Base-by-base conservation (phyloP, 306 rosid species). In the Abrus precatorius region DNA sequence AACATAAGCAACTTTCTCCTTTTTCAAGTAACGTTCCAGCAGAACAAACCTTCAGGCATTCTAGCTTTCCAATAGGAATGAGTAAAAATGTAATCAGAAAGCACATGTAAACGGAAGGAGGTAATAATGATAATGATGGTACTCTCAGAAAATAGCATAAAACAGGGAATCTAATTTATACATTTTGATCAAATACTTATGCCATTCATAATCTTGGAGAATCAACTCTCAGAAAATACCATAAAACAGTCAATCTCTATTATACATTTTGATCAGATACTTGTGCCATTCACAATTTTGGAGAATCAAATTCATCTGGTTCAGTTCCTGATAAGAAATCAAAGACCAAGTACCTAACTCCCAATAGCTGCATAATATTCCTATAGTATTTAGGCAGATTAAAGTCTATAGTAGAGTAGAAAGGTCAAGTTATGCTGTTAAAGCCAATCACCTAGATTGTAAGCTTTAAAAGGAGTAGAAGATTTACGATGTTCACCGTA, bases 261-360 rank as follows among this genome's bases (percentile, higher is more conserved):
- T 50, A 45, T 70, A 69, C 45, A 74, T 27, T 57, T 79, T 68
- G 14, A 75, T 82, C 68, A 74, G 49, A 38, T 48, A 9, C 52
- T 66, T 40, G 33, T 45, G 74, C 52, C 69, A 63, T 41, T 62
- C 44, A 41, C 33, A 65, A 57, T 40, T 79, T 52, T 56, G 71
- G 80, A 29, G 33, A 66, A 69, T 44, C 55, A 64, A 67, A 60
- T 28, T 76, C 78, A 32, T 57, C 68, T 5, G 65, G 65, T 69
- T 8, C 11, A 47, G 0, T 20, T 56, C 32, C 72, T 3, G 40
- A 80, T 44, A 8, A 43, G 32, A 63, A 50, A 27, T 38, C 66
- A 40, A 54, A 73, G 53, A 9, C 28, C 45, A 79, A 70, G 63
- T 12, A 27, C 7, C 14, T 32, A 57, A 28, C 41, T 27, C 54